These are phyloP conservation scores for Ophiostoma sp. DNA, from an alignment of 2,329 filamentous ascomycete genomes.

Conservation along the genomic window DNA sequence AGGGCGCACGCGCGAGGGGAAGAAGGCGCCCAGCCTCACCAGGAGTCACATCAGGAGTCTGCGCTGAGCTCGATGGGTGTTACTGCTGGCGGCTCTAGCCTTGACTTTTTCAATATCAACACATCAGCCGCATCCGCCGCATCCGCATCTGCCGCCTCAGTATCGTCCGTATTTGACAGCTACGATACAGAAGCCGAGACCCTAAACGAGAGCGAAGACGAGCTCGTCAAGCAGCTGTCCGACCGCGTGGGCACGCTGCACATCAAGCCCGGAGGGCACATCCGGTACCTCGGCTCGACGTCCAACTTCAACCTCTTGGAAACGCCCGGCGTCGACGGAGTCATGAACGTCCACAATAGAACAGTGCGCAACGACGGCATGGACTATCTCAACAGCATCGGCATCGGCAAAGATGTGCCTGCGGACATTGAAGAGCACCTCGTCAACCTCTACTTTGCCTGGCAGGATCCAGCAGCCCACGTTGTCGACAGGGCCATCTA, in stretches of 20 bases:
- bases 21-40: no score
- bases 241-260: constrained; percentile 42
- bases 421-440: constrained; percentile 41
- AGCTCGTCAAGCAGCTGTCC: constrained; percentile 41
- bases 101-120: no score
- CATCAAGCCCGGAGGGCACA: constrained; percentile 39
- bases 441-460: constrained; percentile 43
- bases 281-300: constrained; percentile 42
- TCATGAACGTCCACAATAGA: constrained; percentile 26
- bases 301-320: constrained; percentile 42
- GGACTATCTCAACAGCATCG: constrained; percentile 28
- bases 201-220: constrained; percentile 25
- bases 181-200: not conserved
- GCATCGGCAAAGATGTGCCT: constrained; percentile 39
- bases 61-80: no score
- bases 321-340: constrained; percentile 35
- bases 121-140: no score
- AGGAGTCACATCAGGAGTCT: no score
- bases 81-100: no score
- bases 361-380: constrained; percentile 32
- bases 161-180: not conserved
- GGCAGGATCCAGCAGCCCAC: constrained; percentile 44
- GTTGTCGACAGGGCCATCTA: constrained; percentile 40
- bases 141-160: no score
- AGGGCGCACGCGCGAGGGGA: not conserved